Percentiles rank a stretch among this genome's conserved stretches.
These are phyloP conservation scores for Aspergillus ruber DNA, from an alignment of 2,329 filamentous ascomycete genomes.

Conservation along the genomic window DNA sequence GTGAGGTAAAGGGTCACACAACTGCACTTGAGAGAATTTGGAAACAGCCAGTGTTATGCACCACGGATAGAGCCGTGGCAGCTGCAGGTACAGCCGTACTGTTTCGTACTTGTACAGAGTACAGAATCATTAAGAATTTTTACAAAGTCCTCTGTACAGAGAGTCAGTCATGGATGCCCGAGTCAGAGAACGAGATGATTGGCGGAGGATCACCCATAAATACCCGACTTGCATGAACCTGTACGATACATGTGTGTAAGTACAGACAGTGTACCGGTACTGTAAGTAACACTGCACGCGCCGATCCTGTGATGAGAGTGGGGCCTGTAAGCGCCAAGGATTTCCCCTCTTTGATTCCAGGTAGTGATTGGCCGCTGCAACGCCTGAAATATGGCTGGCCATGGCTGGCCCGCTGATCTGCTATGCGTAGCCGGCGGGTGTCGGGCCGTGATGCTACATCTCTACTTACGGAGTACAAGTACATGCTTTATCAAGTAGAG, in stretches of 20 bases:
- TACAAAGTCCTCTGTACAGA: background rate
- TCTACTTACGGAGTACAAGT: background rate
- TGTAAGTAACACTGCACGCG: background rate
- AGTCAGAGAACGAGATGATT: background rate
- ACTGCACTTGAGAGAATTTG: too few relatives aligned
- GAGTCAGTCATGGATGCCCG: background rate
- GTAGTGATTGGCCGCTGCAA: background rate
- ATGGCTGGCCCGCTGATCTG: background rate
- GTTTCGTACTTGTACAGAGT: constrained; percentile 5
- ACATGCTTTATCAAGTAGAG: background rate
- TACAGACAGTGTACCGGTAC: background rate
- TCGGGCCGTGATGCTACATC: background rate
- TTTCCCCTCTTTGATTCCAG: too few relatives aligned
- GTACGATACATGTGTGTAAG: background rate
- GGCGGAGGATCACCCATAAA: constrained; percentile 1
- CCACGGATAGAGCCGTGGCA: constrained; percentile 3
- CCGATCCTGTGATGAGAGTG: background rate
- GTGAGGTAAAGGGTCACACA: too few relatives aligned
- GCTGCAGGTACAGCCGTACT: constrained; percentile 14
- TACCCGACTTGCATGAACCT: background rate
- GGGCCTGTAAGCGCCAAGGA: background rate
- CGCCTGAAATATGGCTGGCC: background rate
- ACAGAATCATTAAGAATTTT: background rate
- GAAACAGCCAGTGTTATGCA: constrained; percentile 3
- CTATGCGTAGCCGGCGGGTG: background rate